Evolutionary conservation across 257 asterid species (phyloP).

Genomic region (Solanum ossicruentum): DNA sequence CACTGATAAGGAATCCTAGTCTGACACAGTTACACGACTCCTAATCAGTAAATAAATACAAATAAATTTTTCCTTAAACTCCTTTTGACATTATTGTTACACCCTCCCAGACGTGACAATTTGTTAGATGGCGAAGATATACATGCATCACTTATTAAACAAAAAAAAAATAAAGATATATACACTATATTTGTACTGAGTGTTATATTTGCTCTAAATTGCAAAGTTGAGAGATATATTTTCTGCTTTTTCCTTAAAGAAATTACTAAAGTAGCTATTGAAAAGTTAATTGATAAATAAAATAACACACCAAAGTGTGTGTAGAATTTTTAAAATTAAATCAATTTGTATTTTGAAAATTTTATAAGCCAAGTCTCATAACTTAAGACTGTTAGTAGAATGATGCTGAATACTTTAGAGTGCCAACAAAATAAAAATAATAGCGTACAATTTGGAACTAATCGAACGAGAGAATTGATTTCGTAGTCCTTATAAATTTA

Average conservation of each 20-base stretch:
- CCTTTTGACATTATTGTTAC: no score
- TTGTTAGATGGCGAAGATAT: no score
- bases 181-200: background rate
- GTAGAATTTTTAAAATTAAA: background rate
- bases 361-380: background rate
- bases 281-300: background rate
- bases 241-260: background rate
- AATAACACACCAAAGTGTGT: background rate
- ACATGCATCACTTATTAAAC: no score
- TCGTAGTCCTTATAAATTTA: background rate
- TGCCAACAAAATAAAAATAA: background rate
- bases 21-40: no score
- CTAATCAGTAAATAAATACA: no score
- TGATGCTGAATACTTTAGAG: background rate
- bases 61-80: no score
- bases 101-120: no score
- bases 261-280: background rate
- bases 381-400: background rate
- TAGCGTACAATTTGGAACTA: background rate
- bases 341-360: background rate
- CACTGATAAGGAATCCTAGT: no score
- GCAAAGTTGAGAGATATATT: background rate
- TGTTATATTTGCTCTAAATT: no score
- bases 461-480: background rate
- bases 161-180: no score